phyloP scores from a whole-genome alignment of 2,329 filamentous ascomycete species.

The Claviceps sp. region DNA sequence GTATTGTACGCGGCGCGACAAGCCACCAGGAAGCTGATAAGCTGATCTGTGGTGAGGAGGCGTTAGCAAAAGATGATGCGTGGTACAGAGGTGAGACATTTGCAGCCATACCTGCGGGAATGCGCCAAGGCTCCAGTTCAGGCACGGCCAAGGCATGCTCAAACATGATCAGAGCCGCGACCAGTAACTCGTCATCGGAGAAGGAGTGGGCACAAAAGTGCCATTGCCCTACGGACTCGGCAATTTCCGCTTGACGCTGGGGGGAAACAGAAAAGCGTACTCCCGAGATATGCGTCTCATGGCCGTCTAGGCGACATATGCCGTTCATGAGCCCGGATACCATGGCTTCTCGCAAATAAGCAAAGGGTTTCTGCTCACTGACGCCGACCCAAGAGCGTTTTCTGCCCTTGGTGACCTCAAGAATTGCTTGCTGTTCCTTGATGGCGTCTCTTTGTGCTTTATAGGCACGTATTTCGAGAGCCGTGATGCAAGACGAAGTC shows the following conservation, averaged over 20 bases:
- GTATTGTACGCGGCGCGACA: conserved; percentile 91
- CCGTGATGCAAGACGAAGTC: conserved; percentile 57
- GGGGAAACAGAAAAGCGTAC: conserved; percentile 55
- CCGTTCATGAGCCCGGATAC: conserved; percentile 81
- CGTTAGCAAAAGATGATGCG: conserved; percentile 24
- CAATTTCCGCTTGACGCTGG: conserved; percentile 52
- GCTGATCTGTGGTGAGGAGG: conserved; percentile 44
- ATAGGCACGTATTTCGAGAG: conserved; percentile 72
- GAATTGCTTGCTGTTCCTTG: conserved; percentile 56
- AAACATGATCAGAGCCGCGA: conserved; percentile 77
- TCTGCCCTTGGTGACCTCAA: conserved; percentile 59
- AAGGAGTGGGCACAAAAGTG: conserved; percentile 82
- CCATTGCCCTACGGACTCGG: conserved; percentile 63
- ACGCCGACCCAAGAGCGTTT: conserved; percentile 90
- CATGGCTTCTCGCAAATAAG: conserved; percentile 85
- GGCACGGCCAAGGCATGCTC: conserved; percentile 74
- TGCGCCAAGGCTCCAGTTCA: conserved; percentile 66
- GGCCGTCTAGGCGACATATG: conserved; percentile 61
- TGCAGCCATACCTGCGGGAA: conserved; percentile 54
- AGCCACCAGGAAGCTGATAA: conserved; percentile 75
- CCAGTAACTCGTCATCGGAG: conserved; percentile 77
- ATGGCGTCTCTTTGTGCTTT: conserved; percentile 64
- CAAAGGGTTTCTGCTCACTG: conserved; percentile 72
- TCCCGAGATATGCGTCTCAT: conserved; percentile 47
- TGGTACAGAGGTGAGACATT: conserved; percentile 1